phyloP scores from a whole-genome alignment of 2,329 filamentous ascomycete species.

The Sphaerulina vaccinii region DNA sequence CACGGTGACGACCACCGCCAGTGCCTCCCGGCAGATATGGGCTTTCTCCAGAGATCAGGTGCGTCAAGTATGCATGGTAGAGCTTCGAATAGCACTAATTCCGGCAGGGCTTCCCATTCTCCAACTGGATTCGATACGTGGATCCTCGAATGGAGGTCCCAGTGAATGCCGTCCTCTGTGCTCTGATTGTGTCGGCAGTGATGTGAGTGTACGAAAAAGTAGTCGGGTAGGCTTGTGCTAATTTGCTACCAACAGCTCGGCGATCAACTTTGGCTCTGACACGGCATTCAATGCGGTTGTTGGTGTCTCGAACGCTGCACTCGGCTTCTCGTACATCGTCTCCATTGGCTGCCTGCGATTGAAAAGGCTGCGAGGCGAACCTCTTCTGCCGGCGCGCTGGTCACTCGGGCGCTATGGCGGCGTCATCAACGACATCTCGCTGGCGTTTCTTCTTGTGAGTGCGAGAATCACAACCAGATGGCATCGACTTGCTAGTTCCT shows the following conservation, averaged over 20 bases:
- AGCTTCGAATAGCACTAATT: neutral
- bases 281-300: slow-evolving; percentile 44
- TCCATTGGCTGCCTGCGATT: slow-evolving; percentile 36
- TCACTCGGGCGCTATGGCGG: slow-evolving; percentile 37
- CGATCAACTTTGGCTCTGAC: slow-evolving; percentile 45
- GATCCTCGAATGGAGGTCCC: slow-evolving; percentile 34
- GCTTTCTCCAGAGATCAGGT: slow-evolving; percentile 37
- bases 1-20: slow-evolving; percentile 38
- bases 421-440: slow-evolving; percentile 36
- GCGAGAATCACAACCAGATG: neutral
- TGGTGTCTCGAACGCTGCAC: slow-evolving; percentile 40
- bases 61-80: neutral
- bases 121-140: slow-evolving; percentile 36
- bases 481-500: neutral
- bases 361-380: slow-evolving; percentile 34
- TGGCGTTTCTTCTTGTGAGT: slow-evolving; percentile 30
- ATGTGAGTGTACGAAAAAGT: slow-evolving; percentile 24
- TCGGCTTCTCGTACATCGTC: slow-evolving; percentile 37
- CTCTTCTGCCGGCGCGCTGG: slow-evolving; percentile 35
- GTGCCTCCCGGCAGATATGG: slow-evolving; percentile 37
- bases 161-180: slow-evolving; percentile 36
- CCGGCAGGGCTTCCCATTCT: slow-evolving; percentile 36
- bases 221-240: neutral
- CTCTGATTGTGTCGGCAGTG: slow-evolving; percentile 34
- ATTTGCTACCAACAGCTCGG: slow-evolving; percentile 20